These are phyloP conservation scores for Fusarium chlamydosporum DNA, from an alignment of 2,329 filamentous ascomycete genomes.

Conservation along the genomic window DNA sequence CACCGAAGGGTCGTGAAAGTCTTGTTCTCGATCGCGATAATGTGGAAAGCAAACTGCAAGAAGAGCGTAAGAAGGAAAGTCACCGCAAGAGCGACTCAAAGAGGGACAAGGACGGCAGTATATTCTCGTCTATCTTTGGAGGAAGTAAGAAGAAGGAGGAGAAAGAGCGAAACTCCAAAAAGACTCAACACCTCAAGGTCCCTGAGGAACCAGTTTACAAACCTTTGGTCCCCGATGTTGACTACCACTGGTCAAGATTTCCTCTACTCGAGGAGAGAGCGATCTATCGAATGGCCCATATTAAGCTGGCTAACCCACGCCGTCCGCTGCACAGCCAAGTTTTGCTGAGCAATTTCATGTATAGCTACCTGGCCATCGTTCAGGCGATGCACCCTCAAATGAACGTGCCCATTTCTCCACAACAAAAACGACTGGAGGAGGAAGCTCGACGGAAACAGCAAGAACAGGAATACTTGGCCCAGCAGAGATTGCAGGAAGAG, in stretches of 20 bases:
- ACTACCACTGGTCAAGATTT: conserved; percentile 97
- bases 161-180: conserved; percentile 80
- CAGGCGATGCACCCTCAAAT: conserved; percentile 99
- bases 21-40: conserved; percentile 84
- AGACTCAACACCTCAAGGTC: conserved; percentile 78
- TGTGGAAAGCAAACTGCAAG: conserved; percentile 78
- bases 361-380: conserved; percentile 97
- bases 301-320: conserved; percentile 97
- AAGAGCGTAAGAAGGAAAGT: conserved; percentile 86
- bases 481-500: conserved; percentile 62
- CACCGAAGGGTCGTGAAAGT: conserved; percentile 81
- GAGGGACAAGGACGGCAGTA: conserved; percentile 91
- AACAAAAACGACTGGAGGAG: conserved; percentile 74
- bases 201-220: conserved; percentile 84
- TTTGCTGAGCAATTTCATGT: conserved; percentile 99
- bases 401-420: conserved; percentile 86
- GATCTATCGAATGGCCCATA: conserved; percentile 98
- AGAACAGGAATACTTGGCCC: conserved; percentile 64
- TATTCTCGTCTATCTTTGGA: conserved; percentile 95
- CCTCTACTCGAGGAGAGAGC: conserved; percentile 95
- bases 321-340: conserved; percentile 94
- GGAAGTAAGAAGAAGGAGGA: conserved; percentile 89
- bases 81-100: conserved; percentile 82
- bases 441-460: conserved; percentile 66
- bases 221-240: conserved; percentile 84